A percentile compares a stretch with the other conserved stretches of the same genome.
Conservation (phyloP, 2,329 filamentous ascomycete genomes). For the Colletotrichum nymphaeae region DNA sequence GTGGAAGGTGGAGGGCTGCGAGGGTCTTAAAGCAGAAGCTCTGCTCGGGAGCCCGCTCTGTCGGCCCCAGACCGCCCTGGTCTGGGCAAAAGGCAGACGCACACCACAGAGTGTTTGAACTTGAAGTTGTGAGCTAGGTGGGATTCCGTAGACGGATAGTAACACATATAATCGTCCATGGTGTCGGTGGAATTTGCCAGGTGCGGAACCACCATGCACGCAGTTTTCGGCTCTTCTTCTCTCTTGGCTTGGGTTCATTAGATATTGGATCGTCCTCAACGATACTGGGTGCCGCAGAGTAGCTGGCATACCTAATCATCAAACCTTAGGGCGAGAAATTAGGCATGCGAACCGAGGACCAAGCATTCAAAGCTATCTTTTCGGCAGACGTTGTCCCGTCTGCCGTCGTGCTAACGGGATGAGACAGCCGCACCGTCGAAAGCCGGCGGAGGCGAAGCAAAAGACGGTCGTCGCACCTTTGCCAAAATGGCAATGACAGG, state of each 20-base stretch:
- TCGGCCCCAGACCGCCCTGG: conserved; percentile 26
- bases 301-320: background rate
- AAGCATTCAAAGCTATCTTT: background rate
- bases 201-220: background rate
- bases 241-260: background rate
- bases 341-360: background rate
- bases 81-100: background rate
- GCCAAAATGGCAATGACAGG: background rate
- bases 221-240: background rate
- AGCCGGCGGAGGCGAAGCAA: background rate
- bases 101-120: background rate
- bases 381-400: conserved; percentile 12
- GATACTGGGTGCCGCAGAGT: background rate
- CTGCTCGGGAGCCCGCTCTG: conserved; percentile 24
- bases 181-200: background rate
- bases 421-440: background rate
- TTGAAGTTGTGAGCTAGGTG: background rate
- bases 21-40: conserved; percentile 29
- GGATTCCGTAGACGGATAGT: background rate
- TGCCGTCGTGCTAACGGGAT: background rate
- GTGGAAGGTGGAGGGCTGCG: conserved; percentile 26
- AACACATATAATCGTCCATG: background rate
- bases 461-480: background rate
- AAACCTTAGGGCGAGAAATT: conserved; percentile 3
- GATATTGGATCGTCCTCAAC: background rate